A percentile compares a stretch with the other conserved stretches of the same genome.
phyloP scores from a whole-genome alignment of 306 rosid genomes.

The Fagus sylvatica region DNA sequence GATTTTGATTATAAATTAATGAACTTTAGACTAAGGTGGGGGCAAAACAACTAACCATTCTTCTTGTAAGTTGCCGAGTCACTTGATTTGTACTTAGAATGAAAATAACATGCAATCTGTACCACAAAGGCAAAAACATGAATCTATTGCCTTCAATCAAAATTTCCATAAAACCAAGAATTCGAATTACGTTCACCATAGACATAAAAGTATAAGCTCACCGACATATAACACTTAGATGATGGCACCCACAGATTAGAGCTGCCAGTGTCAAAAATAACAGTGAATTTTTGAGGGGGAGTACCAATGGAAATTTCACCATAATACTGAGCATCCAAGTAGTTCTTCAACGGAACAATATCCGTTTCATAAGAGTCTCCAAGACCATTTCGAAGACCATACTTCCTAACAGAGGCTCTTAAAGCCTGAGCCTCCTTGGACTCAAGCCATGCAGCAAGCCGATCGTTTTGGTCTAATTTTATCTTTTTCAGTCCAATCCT shows the following conservation, averaged over 20 bases:
- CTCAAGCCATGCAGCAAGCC: conserved; percentile 46
- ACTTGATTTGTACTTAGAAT: conserved; percentile 69
- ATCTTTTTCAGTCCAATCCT: conserved; percentile 77
- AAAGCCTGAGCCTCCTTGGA: conserved; percentile 30
- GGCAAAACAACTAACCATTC: conserved; percentile 60
- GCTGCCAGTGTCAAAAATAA: conserved; percentile 94
- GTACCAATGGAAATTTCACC: conserved; percentile 84
- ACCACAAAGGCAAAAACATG: conserved; percentile 28
- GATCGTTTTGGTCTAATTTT: conserved; percentile 36
- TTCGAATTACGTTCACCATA: neutral
- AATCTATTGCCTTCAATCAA: neutral
- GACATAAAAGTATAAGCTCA: conserved; percentile 34
- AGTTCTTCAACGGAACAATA: conserved; percentile 68
- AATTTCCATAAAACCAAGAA: neutral
- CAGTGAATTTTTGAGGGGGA: conserved; percentile 87
- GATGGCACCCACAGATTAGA: conserved; percentile 97
- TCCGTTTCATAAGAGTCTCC: conserved; percentile 38
- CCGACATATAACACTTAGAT: conserved; percentile 66
- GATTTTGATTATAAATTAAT: neutral
- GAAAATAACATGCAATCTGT: conserved; percentile 75
- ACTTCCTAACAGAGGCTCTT: conserved; percentile 43
- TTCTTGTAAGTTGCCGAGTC: conserved; percentile 60
- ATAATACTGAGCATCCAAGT: conserved; percentile 91
- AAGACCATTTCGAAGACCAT: conserved; percentile 30
- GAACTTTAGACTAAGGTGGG: neutral